These are phyloP conservation scores for Cladophialophora immunda DNA, from an alignment of 2,329 filamentous ascomycete genomes.

Conservation along the genomic window DNA sequence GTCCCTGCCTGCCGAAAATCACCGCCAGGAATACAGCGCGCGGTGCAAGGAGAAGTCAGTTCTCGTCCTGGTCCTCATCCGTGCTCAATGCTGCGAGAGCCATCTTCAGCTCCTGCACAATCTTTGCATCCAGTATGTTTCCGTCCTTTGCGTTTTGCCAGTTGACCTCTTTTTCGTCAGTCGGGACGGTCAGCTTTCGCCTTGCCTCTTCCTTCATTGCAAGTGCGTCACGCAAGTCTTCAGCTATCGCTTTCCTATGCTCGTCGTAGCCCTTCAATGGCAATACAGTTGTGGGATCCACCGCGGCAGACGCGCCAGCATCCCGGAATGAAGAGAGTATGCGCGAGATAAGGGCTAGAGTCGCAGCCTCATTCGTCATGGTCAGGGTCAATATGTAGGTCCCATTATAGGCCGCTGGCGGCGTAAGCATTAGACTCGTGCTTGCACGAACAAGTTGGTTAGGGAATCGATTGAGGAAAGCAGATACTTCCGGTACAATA, in stretches of 20 bases:
- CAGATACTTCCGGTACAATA: slow-evolving; percentile 82
- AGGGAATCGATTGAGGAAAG: slow-evolving; percentile 89
- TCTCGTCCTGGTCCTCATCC: slow-evolving; percentile 44
- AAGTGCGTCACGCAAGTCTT: slow-evolving; percentile 77
- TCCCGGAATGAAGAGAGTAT: slow-evolving; percentile 74
- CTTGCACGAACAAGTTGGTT: slow-evolving; percentile 77
- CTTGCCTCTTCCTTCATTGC: slow-evolving; percentile 33
- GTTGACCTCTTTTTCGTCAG: slow-evolving; percentile 75
- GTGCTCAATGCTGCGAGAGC: slow-evolving; percentile 55
- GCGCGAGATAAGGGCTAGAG: slow-evolving; percentile 76
- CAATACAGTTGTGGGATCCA: slow-evolving; percentile 70
- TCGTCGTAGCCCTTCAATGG: slow-evolving; percentile 65
- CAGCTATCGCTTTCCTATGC: slow-evolving; percentile 75
- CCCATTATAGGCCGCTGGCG: slow-evolving; percentile 48
- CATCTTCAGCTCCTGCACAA: slow-evolving; percentile 73
- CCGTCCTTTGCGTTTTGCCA: slow-evolving; percentile 59
- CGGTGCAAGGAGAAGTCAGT: slow-evolving; percentile 26
- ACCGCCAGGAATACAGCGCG: not conserved
- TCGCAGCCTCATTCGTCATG: slow-evolving; percentile 43
- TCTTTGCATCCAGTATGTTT: slow-evolving; percentile 75
- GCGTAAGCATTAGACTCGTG: slow-evolving; percentile 69
- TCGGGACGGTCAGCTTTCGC: slow-evolving; percentile 75
- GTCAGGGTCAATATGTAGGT: slow-evolving; percentile 51
- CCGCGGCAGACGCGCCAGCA: slow-evolving; percentile 68
- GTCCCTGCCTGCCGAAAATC: not conserved